phyloP scores from a whole-genome alignment of 2,329 filamentous ascomycete species.

The Talaromyces sp. region DNA sequence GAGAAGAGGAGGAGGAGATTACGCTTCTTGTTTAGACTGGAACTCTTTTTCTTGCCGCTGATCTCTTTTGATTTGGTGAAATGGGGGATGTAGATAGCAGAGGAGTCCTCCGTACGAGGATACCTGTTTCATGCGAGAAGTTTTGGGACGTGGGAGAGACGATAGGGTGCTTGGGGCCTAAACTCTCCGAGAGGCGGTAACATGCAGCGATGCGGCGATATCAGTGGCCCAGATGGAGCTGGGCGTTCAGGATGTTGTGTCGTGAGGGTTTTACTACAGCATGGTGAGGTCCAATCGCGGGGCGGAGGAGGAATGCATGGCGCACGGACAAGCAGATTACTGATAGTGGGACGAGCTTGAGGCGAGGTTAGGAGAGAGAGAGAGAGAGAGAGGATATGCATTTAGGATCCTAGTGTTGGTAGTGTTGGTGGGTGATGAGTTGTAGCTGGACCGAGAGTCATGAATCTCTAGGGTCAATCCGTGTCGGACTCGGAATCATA shows the following conservation, averaged over 20 bases:
- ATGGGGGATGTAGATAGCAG: no score
- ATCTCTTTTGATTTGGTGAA: not conserved
- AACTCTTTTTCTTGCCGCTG: not conserved
- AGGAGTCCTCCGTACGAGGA: no score
- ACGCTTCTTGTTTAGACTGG: not conserved
- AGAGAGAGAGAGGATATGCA: no score
- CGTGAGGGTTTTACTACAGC: conserved; percentile 15
- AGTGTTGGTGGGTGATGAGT: no score
- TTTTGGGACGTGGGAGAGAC: no score
- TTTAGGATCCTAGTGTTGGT: no score
- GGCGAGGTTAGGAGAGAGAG: no score
- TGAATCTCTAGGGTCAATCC: no score
- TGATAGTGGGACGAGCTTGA: not conserved
- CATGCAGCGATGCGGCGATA: conserved; percentile 17
- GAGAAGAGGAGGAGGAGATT: no score
- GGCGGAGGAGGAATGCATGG: conserved; percentile 13
- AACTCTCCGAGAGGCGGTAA: conserved; percentile 8
- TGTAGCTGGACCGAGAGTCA: no score
- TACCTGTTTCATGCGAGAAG: no score
- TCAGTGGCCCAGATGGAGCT: conserved; percentile 10
- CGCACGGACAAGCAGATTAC: conserved; percentile 10
- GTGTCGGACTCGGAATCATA: no score
- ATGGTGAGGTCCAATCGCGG: conserved; percentile 18
- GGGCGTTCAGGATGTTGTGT: not conserved
- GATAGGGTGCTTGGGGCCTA: not conserved